Evolutionary conservation across 441 rosid genomes (phyloP).

Genomic region (Heliophila coronopifolia): DNA sequence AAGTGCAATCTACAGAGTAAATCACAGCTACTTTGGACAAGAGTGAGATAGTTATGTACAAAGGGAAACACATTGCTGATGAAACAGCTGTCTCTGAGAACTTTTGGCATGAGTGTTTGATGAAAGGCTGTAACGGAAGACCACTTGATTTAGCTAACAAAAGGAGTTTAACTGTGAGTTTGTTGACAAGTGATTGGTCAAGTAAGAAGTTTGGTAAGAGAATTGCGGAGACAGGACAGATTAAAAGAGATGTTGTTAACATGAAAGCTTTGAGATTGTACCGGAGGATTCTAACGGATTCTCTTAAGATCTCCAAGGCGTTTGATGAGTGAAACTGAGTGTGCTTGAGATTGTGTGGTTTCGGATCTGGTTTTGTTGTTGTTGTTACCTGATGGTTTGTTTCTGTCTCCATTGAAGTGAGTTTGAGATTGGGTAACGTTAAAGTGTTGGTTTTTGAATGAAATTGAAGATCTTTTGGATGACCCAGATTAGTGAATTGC

Average conservation of each 20-base stretch:
- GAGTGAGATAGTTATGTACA: constrained; percentile 55
- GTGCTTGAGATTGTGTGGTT: constrained; percentile 31
- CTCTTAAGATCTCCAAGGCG: constrained; percentile 79
- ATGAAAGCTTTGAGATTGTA: constrained; percentile 59
- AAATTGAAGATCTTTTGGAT: constrained; percentile 15
- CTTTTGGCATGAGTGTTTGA: constrained; percentile 59
- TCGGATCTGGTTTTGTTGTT: constrained; percentile 34
- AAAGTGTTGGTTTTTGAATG: neutral
- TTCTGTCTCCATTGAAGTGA: constrained; percentile 38
- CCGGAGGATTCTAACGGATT: constrained; percentile 70
- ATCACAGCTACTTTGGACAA: constrained; percentile 57
- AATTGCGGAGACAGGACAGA: constrained; percentile 75
- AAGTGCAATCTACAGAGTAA: constrained; percentile 72
- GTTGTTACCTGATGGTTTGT: constrained; percentile 32
- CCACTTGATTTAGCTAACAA: constrained; percentile 71
- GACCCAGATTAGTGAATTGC: constrained; percentile 16
- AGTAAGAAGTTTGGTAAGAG: constrained; percentile 55
- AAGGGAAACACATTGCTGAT: constrained; percentile 62
- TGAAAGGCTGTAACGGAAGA: constrained; percentile 56
- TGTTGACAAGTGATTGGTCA: constrained; percentile 54
- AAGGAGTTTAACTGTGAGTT: constrained; percentile 50
- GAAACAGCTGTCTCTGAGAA: constrained; percentile 65
- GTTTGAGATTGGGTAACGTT: neutral
- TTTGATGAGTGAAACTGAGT: constrained; percentile 53
- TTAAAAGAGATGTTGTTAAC: constrained; percentile 51